Evolutionary conservation across 768 basidiomycete genomes (phyloP).

Genomic region (Mycena sanguinolenta): DNA sequence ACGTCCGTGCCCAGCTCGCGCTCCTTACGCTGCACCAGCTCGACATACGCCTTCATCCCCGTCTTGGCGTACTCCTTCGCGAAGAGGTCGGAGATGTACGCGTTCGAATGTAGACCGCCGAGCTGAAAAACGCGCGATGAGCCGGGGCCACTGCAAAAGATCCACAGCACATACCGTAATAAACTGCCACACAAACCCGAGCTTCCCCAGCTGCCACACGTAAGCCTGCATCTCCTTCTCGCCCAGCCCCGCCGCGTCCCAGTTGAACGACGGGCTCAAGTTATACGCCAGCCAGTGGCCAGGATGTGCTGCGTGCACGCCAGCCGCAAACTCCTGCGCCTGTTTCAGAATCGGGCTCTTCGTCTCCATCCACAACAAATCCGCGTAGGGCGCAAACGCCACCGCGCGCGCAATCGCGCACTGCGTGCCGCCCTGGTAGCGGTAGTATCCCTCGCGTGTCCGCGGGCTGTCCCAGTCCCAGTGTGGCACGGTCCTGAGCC

Average conservation of each 20-base stretch:
- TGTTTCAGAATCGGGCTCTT: conserved; percentile 93
- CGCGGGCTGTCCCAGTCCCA: conserved; percentile 97
- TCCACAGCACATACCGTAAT: conserved; percentile 80
- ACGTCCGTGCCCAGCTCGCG: conserved; percentile 96
- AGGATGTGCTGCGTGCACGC: conserved; percentile 86
- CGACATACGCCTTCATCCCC: conserved; percentile 99
- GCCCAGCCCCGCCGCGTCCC: conserved; percentile 93
- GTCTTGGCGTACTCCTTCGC: conserved; percentile 90
- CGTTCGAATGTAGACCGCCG: conserved; percentile 96
- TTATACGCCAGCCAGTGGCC: conserved; percentile 98
- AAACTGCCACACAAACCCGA: conserved; percentile 99
- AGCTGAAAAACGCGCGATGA: conserved; percentile 65
- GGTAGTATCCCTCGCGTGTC: conserved; percentile 96
- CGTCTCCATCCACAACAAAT: conserved; percentile 97
- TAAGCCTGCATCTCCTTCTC: conserved; percentile 88
- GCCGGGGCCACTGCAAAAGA: not conserved
- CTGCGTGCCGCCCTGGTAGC: conserved; percentile 96
- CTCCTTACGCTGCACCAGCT: conserved; percentile 92
- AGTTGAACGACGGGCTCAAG: conserved; percentile 93
- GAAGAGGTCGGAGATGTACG: conserved; percentile 95
- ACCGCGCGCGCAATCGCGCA: conserved; percentile 93
- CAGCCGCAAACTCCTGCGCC: conserved; percentile 91
- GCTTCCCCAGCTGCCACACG: conserved; percentile 94
- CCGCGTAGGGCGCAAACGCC: conserved; percentile 95
- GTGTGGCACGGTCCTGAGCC: conserved; percentile 79